Base-by-base conservation (phyloP, 1,284 basidiomycete genomes). In the Volvariella volvacea region DNA sequence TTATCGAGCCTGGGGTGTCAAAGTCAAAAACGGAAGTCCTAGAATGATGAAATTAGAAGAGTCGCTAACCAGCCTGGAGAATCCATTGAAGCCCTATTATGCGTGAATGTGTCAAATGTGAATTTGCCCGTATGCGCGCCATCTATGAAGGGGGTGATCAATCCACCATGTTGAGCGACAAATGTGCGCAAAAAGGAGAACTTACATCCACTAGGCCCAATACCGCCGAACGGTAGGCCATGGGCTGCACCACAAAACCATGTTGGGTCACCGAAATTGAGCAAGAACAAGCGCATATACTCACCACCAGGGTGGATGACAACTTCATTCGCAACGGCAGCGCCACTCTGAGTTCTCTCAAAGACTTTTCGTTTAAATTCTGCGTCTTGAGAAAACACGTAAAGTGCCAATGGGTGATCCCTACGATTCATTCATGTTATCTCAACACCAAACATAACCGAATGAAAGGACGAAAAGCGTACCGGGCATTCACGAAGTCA, bases 351-450 rank as follows among this genome's bases (percentile, higher is more conserved):
- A 0, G 87, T 88, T 52, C 70, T 80, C 44, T 73, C 68, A 54
- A 81, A 75, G 10, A 88, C 83, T 84, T 83, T 81, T 16, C 70
- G 60, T 61, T 87, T 87, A 55, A 81, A 73, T 17, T 60, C 61
- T 1, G 70, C 53, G 54, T 83, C 74, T 43, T 74, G 62, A 1
- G 84, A 71, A 65, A 92, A 92, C 25, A 88, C 76, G 54, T 92
- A 91, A 9, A 92, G 62, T 0, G 80, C 76, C 4, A 92, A 72
- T 2, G 90, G 87, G 51, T 89, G 80, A 45, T 87, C 86, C 38
- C 83, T 84, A 49, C 14, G 17, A 17, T 28, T 44, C n/a, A n/a
- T n/a, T n/a, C 7, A 33, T 20, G 30, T 32, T 9, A 32, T 32
- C 10, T 15, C n/a, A 7, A 37, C 19, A 6, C 46, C 19, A 25